A percentile compares a stretch with the other conserved stretches of the same genome.
phyloP scores from a whole-genome alignment of 306 rosid genomes.

The Alnus rubra region DNA sequence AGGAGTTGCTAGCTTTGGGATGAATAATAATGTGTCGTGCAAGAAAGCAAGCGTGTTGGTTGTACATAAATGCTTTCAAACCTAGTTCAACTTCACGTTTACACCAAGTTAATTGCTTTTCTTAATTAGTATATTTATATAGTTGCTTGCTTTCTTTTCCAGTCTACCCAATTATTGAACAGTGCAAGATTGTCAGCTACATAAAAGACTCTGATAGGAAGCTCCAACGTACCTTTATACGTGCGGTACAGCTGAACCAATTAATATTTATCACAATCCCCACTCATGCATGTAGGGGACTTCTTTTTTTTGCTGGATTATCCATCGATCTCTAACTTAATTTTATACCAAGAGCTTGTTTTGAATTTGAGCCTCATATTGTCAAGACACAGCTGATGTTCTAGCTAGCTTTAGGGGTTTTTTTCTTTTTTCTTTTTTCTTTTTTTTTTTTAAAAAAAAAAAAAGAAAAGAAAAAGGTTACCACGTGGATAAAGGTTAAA shows the following conservation, averaged over 20 bases:
- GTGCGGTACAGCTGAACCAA: too few relatives aligned
- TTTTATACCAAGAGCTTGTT: not conserved
- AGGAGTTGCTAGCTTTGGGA: not conserved
- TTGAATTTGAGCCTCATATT: too few relatives aligned
- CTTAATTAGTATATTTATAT: not conserved
- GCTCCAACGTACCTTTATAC: too few relatives aligned
- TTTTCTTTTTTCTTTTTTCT: too few relatives aligned
- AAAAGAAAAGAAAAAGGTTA: too few relatives aligned
- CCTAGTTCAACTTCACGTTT: constrained; percentile 35
- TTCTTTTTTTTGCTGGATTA: not conserved
- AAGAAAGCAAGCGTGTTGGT: constrained; percentile 27
- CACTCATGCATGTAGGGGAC: not conserved
- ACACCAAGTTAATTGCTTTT: constrained; percentile 28
- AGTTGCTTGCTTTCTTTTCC: constrained; percentile 13
- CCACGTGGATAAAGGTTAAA: too few relatives aligned
- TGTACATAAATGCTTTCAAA: constrained; percentile 22
- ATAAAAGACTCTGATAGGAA: too few relatives aligned
- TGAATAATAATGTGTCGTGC: constrained; percentile 24
- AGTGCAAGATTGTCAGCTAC: not conserved
- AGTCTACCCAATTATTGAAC: not conserved
- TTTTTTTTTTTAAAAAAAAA: too few relatives aligned
- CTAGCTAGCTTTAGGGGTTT: too few relatives aligned
- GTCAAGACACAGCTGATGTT: too few relatives aligned
- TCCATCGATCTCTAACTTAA: not conserved
- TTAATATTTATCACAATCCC: too few relatives aligned